Evolutionary conservation across 129 eudicot genomes (phyloP).

Genomic region (Tanacetum coccineum): DNA sequence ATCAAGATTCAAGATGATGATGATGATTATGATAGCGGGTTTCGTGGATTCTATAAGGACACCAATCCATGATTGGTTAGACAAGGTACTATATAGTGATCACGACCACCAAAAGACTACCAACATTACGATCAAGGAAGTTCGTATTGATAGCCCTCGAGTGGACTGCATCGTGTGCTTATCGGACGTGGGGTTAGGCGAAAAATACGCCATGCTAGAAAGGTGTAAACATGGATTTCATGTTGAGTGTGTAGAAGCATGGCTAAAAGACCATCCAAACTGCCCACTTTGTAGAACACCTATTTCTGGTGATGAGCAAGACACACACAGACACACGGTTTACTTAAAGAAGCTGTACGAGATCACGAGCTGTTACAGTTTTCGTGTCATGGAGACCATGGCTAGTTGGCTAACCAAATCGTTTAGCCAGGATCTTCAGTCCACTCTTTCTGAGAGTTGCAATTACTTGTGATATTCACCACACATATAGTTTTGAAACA

Average conservation of each 20-base stretch:
- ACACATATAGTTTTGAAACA: neutral
- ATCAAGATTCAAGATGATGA: no score
- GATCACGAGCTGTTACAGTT: neutral
- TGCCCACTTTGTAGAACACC: slow-evolving; percentile 36
- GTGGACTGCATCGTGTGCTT: slow-evolving; percentile 29
- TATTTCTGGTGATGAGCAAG: neutral
- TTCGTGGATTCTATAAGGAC: no score
- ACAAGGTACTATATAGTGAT: neutral
- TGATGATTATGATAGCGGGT: no score
- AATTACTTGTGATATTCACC: slow-evolving; percentile 18
- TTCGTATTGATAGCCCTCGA: neutral
- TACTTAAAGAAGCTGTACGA: slow-evolving; percentile 16
- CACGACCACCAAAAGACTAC: neutral
- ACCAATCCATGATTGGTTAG: no score
- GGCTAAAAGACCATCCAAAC: slow-evolving; percentile 28
- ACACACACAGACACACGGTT: neutral
- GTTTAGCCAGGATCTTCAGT: slow-evolving; percentile 20
- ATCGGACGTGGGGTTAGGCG: slow-evolving; percentile 14
- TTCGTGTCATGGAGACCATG: neutral
- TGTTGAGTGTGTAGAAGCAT: slow-evolving; percentile 28
- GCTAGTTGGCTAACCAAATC: slow-evolving; percentile 21
- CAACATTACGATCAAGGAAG: slow-evolving; percentile 4
- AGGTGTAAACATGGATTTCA: slow-evolving; percentile 31
- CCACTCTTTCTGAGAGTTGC: slow-evolving; percentile 27
- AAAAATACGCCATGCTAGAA: slow-evolving; percentile 15